Base-by-base conservation (phyloP, 371 early-diverging fungal species). In the Gilbertella persicaria region DNA sequence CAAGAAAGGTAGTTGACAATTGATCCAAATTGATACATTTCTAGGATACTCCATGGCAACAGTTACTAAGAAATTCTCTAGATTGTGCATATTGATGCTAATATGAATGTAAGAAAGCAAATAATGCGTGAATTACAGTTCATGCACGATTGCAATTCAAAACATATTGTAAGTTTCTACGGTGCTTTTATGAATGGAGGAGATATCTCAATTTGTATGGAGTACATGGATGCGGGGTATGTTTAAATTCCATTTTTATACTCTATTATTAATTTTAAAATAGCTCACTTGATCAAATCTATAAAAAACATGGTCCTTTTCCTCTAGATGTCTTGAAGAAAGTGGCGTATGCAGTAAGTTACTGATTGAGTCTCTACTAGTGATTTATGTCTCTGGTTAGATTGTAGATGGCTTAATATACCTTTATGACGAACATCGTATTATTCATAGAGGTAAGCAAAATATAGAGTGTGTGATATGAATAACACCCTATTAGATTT, bases 201-300 rank as follows among this genome's bases (percentile, higher is more conserved):
- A 12, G 89, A 91, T 71, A 85, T 95, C 53, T 90, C 88, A 24
- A 90, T 93, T 54, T 93, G 93, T 79, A 92, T 95, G 92, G 95
- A 93, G 68, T 91, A 84, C 68, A 92, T 95, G 92, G 89, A 90
- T 59, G 69, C 82, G 53, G 91, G 92, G 80, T 84, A 82, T 64
- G 46, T 49, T 29, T 36, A 37, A 45, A 9, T 6, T 12, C 24
- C 39, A 40, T 45, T 6, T 20, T 5, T 28, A 28, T 5, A 28
- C 28, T 28, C 28, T 5, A 28, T 28, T 28, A 9, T 5, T 28
- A 5, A 28, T 28, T 28, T 33, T 13, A 2, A 12, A 30, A 24
- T 69, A 86, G 87, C 33, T 88, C 93, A 7, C 75, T 94, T 43
- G 93, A 93, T 69, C 58, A 75, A 46, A 86, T 93, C 44, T 90